A percentile compares a stretch with the other conserved stretches of the same genome.
Conservation (phyloP, 768 basidiomycete species). For the Mycena alexandri region DNA sequence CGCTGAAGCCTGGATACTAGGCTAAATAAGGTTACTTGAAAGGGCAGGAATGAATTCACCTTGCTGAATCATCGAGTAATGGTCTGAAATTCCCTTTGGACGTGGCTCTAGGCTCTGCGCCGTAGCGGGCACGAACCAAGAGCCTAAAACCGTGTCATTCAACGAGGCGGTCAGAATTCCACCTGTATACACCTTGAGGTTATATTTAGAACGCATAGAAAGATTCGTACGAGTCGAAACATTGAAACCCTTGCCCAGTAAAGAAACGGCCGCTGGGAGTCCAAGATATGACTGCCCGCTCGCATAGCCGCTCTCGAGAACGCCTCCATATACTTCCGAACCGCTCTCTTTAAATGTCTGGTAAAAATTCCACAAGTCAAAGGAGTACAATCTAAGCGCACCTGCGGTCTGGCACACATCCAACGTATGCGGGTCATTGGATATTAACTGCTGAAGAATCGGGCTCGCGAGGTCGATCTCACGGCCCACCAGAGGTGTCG, state of each 20-base stretch:
- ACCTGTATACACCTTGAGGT: background rate
- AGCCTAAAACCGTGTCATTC: background rate
- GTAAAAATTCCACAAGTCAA: background rate
- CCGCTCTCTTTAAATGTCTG: background rate
- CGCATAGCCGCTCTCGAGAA: constrained; percentile 26
- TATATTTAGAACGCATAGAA: background rate
- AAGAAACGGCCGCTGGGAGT: constrained; percentile 20
- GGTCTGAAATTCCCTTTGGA: background rate
- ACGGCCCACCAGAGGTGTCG: constrained; percentile 9
- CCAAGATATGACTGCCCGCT: constrained; percentile 18
- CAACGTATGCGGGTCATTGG: too few species aligned
- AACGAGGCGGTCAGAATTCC: constrained; percentile 15
- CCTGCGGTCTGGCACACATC: constrained; percentile 1
- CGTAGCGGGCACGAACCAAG: constrained; percentile 13
- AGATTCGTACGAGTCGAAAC: constrained; percentile 15
- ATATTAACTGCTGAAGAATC: background rate
- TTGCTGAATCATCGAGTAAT: constrained; percentile 18
- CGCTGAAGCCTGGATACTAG: constrained; percentile 9
- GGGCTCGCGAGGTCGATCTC: constrained; percentile 26
- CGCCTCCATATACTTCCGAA: constrained; percentile 19
- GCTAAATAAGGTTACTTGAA: background rate
- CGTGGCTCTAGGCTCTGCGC: background rate
- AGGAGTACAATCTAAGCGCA: background rate
- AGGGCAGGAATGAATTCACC: background rate
- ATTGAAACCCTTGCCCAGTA: constrained; percentile 14